phyloP scores from a whole-genome alignment of 2,329 filamentous ascomycete genomes.

The Bipolaris victoriae region DNA sequence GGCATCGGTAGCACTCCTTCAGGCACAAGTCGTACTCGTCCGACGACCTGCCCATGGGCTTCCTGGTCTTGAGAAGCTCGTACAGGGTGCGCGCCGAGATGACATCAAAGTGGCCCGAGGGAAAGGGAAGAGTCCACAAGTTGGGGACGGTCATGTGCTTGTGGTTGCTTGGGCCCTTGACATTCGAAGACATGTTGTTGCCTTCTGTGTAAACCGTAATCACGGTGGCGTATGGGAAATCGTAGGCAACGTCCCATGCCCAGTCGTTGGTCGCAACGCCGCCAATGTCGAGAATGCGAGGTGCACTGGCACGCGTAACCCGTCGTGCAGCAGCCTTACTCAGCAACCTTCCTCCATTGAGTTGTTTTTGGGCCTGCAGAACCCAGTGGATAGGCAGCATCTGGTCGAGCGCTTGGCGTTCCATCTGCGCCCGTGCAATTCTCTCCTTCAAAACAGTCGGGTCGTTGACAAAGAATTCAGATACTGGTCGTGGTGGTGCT shows the following conservation, averaged over 20 bases:
- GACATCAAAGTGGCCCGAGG: constrained; percentile 84
- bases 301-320: constrained; percentile 64
- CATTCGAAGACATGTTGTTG: constrained; percentile 52
- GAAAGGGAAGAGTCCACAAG: constrained; percentile 83
- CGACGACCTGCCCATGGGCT: constrained; percentile 54
- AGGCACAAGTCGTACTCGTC: constrained; percentile 91
- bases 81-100: constrained; percentile 89
- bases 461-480: constrained; percentile 54
- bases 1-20: constrained; percentile 83
- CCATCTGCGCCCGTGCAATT: constrained; percentile 67
- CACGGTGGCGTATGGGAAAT: constrained; percentile 83
- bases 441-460: constrained; percentile 69
- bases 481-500: constrained; percentile 53
- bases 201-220: constrained; percentile 78
- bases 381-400: constrained; percentile 66
- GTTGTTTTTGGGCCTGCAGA: constrained; percentile 64
- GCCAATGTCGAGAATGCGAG: constrained; percentile 82
- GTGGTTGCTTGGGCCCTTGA: constrained; percentile 84
- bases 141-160: constrained; percentile 78
- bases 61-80: constrained; percentile 73
- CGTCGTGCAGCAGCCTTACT: constrained; percentile 55
- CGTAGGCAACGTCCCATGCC: constrained; percentile 90
- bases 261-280: constrained; percentile 87
- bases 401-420: constrained; percentile 79
- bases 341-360: constrained; percentile 66